Evolutionary conservation across 305 asterid genomes (phyloP), one percentile per base, ranked within the genome.

Genomic region (Solanum aculeatissimum): DNA sequence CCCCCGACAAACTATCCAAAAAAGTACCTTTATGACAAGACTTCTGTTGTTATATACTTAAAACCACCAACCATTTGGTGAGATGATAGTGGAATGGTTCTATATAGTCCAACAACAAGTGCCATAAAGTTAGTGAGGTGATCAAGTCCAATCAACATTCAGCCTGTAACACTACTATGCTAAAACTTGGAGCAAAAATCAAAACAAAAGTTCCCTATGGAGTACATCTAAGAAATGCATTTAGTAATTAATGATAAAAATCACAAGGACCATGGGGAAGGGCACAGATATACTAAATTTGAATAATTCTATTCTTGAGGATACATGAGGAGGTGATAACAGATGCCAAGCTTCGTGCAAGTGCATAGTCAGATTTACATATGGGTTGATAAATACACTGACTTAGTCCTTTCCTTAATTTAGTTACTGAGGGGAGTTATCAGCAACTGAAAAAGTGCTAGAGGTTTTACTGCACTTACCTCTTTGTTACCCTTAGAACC

Each of bases 401-500:
- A 29, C 19, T 77, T 29, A 1, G 82, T 77, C 27, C 66, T 29
- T 53, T 18, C 62, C 75, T 68, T 40, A 53, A 70, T 42, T 23
- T 43, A 72, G 38, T 72, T 72, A 72, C 57, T 1, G 13, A 78
- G 27, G 43, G 43, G 66, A 11, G 32, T 78, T 19, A 53, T 29
- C 82, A 29, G 49, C 82, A 51, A 51, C 82, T 1, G 82, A n/a
- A 63, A 40, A 55, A 86, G 23, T 70, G 65, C 84, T 77, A 84
- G 53, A 66, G 1, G 66, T 11, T 66, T 32, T 19, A 85, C 74
- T 86, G 82, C 85, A 86, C 95, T 85, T 69, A 95, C 98, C 97
- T 85, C 93, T 87, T 91, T 94, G 92, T 87, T 92, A 89, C 90
- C 94, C 84, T 88, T 93, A 78, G 94, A 91, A 80, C 94, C 91